A percentile compares a stretch with the other conserved stretches of the same genome.
Conservation (phyloP, 2,329 filamentous ascomycete species). For the Hirsutella minnesotensis region DNA sequence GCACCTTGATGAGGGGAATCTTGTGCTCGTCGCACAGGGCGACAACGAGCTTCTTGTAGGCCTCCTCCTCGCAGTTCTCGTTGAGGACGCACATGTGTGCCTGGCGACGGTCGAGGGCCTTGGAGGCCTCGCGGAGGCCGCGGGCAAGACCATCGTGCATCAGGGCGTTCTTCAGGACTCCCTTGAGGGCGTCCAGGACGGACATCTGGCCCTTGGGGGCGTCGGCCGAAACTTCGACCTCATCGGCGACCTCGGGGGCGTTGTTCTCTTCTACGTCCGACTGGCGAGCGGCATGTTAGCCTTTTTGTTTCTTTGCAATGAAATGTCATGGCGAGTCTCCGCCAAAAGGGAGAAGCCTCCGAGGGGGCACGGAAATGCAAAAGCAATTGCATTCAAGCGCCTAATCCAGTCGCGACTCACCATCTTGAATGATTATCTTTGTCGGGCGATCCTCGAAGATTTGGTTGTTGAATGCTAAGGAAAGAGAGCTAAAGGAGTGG, state of each 20-base stretch:
- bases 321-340: neutral
- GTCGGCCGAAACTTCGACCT: constrained; percentile 95
- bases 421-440: constrained; percentile 45
- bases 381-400: neutral
- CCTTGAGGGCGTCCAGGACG: constrained; percentile 96
- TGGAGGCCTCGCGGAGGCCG: constrained; percentile 95
- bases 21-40: constrained; percentile 99
- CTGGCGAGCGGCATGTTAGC: constrained; percentile 32
- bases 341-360: too few relatives aligned
- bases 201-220: constrained; percentile 90
- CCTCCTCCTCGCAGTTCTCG: constrained; percentile 99
- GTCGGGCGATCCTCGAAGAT: constrained; percentile 62
- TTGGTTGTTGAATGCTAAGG: constrained; percentile 20
- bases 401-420: constrained; percentile 29
- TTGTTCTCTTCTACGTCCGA: constrained; percentile 99
- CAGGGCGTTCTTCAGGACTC: constrained; percentile 93
- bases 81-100: constrained; percentile 99
- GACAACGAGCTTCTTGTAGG: constrained; percentile 99
- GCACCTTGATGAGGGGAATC: constrained; percentile 99
- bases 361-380: too few relatives aligned
- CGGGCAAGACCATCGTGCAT: constrained; percentile 99
- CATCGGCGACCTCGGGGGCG: constrained; percentile 69
- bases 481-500: constrained; percentile 11
- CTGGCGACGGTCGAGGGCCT: constrained; percentile 96
- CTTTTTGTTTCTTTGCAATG: neutral